A percentile compares a stretch with the other conserved stretches of the same genome.
Conservation (phyloP, 306 rosid genomes). For the Herpetospermum pedunculosum region DNA sequence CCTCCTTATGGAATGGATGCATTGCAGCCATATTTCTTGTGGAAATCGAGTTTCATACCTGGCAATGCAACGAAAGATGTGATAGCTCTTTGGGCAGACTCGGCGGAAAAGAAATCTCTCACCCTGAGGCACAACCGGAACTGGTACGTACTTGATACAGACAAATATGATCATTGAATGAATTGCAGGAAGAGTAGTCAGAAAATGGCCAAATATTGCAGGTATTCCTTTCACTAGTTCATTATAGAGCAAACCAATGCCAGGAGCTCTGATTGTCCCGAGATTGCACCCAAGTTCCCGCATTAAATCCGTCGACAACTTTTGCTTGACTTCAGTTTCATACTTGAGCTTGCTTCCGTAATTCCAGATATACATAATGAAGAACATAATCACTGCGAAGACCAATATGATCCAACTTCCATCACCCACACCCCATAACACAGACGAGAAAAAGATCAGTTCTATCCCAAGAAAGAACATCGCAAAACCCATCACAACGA, state of each 20-base stretch:
- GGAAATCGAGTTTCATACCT: constrained; percentile 19
- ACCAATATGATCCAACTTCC: constrained; percentile 98
- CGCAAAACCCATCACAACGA: constrained; percentile 51
- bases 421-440: constrained; percentile 70
- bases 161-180: constrained; percentile 92
- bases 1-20: not conserved
- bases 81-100: constrained; percentile 83
- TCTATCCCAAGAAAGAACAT: constrained; percentile 78
- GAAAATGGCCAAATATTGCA: constrained; percentile 86
- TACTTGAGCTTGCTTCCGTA: constrained; percentile 95
- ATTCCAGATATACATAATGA: constrained; percentile 82
- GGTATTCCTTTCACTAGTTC: constrained; percentile 96
- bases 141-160: constrained; percentile 83
- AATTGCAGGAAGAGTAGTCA: constrained; percentile 56
- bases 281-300: constrained; percentile 79
- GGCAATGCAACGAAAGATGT: constrained; percentile 93
- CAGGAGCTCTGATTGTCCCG: constrained; percentile 94
- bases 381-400: constrained; percentile 60
- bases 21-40: not conserved
- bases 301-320: constrained; percentile 76
- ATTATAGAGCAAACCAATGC: constrained; percentile 87
- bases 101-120: constrained; percentile 96
- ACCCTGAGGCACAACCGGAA: constrained; percentile 87
- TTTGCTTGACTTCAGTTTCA: constrained; percentile 92
- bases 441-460: constrained; percentile 83